Conservation (phyloP, 768 basidiomycete species). For the Boletellus sp. region DNA sequence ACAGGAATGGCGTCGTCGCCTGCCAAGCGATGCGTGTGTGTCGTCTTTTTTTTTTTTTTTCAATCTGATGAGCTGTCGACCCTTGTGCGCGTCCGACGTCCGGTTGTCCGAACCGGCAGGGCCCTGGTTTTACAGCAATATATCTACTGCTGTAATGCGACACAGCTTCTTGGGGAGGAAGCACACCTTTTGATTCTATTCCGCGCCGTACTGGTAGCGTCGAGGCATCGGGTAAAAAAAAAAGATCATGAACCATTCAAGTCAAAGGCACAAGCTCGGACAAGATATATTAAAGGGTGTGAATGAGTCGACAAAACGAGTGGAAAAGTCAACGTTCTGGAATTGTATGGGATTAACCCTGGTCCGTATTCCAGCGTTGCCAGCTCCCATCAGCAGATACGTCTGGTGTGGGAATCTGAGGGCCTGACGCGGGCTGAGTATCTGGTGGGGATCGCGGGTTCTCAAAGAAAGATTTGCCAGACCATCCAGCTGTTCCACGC, state of each 20-base stretch:
- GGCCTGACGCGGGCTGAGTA: slow-evolving; percentile 3
- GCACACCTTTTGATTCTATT: no score
- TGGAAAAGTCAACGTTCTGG: not conserved
- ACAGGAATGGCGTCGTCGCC: not conserved
- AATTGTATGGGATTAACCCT: slow-evolving; percentile 7
- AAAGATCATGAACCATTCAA: not conserved
- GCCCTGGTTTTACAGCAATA: no score
- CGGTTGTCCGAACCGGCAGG: no score
- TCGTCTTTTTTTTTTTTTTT: no score
- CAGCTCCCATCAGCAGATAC: slow-evolving; percentile 13
- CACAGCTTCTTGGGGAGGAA: no score
- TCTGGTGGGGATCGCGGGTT: slow-evolving; percentile 18
- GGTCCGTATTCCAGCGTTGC: slow-evolving; percentile 17
- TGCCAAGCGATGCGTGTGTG: no score
- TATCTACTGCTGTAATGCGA: no score
- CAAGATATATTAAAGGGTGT: not conserved
- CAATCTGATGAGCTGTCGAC: no score
- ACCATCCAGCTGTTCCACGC: slow-evolving; percentile 21
- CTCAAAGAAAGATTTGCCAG: slow-evolving; percentile 16
- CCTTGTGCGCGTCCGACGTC: no score
- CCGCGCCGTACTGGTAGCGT: no score
- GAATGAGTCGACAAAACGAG: slow-evolving; percentile 13
- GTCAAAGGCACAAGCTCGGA: not conserved
- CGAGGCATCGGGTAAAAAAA: no score
- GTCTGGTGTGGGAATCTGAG: slow-evolving; percentile 12